Evolutionary conservation across 2,329 filamentous ascomycete species (phyloP).

Genomic region (Decorospora gaudefroyi): DNA sequence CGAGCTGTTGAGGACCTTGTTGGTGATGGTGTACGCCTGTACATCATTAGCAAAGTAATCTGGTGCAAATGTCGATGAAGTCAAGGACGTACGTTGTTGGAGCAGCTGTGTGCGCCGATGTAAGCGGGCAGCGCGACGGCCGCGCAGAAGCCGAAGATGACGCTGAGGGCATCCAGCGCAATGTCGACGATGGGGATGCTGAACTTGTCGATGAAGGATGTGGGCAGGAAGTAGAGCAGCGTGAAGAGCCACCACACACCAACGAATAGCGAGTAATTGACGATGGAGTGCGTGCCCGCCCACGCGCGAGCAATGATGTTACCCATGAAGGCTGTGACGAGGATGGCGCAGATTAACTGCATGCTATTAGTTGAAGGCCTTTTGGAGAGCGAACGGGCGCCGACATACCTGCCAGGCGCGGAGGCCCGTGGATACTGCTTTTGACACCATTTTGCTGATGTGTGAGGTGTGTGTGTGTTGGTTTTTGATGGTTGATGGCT

Average conservation of each 20-base stretch:
- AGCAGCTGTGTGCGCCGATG: constrained; percentile 70
- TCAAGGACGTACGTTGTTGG: constrained; percentile 57
- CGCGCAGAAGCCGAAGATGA: constrained; percentile 71
- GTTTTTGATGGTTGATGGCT: constrained; percentile 7
- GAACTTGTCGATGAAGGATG: constrained; percentile 59
- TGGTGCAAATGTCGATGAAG: not conserved
- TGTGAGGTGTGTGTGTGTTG: constrained; percentile 12
- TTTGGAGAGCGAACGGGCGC: not conserved
- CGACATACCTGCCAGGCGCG: constrained; percentile 49
- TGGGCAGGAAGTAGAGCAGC: constrained; percentile 64
- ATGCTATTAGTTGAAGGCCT: not conserved
- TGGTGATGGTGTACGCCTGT: constrained; percentile 51
- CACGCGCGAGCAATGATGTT: constrained; percentile 63
- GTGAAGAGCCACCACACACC: constrained; percentile 68
- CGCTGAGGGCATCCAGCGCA: constrained; percentile 62
- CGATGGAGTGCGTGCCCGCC: constrained; percentile 60
- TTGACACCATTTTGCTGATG: constrained; percentile 48
- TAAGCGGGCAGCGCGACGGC: constrained; percentile 72
- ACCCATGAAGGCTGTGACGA: constrained; percentile 65
- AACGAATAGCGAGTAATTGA: constrained; percentile 71
- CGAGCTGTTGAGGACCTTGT: constrained; percentile 68
- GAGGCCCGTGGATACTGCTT: constrained; percentile 48
- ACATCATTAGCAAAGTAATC: not conserved
- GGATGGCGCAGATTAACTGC: constrained; percentile 63
- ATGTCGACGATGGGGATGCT: constrained; percentile 59